Evolutionary conservation across 192 early-diverging fungal genomes (phyloP), one percentile per base, ranked within the genome.

Genomic region (Lunasporangiospora selenospora): DNA sequence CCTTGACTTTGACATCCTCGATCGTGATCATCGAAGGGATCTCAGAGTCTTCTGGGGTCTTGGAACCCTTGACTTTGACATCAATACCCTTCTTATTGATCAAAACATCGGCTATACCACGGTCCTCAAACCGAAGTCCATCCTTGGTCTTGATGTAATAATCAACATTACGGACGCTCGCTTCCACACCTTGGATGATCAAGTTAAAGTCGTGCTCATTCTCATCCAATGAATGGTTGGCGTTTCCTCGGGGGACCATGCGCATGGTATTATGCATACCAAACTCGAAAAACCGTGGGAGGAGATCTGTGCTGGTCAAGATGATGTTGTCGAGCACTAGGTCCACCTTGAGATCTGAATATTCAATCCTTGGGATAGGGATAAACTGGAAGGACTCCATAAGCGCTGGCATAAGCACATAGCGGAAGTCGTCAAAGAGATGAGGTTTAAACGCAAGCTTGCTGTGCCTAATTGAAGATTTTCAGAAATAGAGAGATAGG

Each of bases 351-450:
- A 58, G 31, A 49, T 80, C 78, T n/a, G 63, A 73, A 32, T 80
- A 80, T 33, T 80, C 78, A 48, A 80, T 73, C 33, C 75, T 75
- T 6, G 78, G 78, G 58, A 80, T 64, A 23, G 78, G 78, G 27
- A 80, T 69, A 33, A 57, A 80, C 15, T 73, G 67, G 59, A 80
- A 60, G 13, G 75, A 61, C 24, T 80, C 78, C 30, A 76, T 27
- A 44, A 77, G 41, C n/a, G 78, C 62, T 24, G 78, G 78, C 26
- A 80, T 19, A 1, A 80, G 6, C 4, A 76, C 75, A 29, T 62
- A 73, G 16, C 63, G 66, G 58, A 80, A 76, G 34, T 80, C 78
- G 15, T 76, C 62, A 45, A 80, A 64, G 15, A 80, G 40, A 8
- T 80, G 78, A 44, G 67, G 78, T 40, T 80, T 80, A 75, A 80